These are phyloP conservation scores for Penicillium sclerotiorum DNA, from an alignment of 2,329 filamentous ascomycete genomes.

Conservation along the genomic window DNA sequence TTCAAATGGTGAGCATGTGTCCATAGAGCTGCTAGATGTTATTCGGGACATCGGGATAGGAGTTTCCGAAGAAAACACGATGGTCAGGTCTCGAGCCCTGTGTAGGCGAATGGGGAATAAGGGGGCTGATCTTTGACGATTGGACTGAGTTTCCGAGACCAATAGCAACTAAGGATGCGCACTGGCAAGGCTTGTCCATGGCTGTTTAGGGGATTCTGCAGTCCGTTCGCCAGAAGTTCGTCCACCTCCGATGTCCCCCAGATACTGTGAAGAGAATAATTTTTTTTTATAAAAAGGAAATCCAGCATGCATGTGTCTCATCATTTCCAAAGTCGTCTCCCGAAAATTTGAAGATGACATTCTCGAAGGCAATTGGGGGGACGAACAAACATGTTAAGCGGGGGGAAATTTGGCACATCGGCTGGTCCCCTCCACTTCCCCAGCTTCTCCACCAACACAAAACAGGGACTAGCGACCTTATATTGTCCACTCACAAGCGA, in stretches of 20 bases:
- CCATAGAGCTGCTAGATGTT: not conserved
- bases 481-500: too few species aligned
- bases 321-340: too few species aligned
- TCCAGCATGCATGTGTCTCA: too few species aligned
- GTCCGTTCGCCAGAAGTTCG: not conserved
- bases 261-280: too few species aligned
- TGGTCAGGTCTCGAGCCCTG: not conserved
- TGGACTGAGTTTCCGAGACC: not conserved
- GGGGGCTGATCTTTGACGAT: not conserved
- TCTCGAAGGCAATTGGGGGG: not conserved
- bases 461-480: not conserved
- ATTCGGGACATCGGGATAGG: slow-evolving; percentile 4
- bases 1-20: not conserved
- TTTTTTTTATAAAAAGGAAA: too few species aligned
- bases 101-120: not conserved
- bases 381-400: too few species aligned
- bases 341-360: too few species aligned
- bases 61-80: not conserved
- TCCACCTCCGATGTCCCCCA: not conserved
- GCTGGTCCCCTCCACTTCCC: not conserved
- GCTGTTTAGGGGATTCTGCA: not conserved
- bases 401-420: not conserved
- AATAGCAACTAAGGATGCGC: not conserved
- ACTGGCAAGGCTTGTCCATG: not conserved
- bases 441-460: slow-evolving; percentile 1